Percentiles rank a stretch among this genome's conserved stretches.
Evolutionary conservation across 2,329 filamentous ascomycete genomes (phyloP).

Genomic region (Chaetomiaceae sp.): DNA sequence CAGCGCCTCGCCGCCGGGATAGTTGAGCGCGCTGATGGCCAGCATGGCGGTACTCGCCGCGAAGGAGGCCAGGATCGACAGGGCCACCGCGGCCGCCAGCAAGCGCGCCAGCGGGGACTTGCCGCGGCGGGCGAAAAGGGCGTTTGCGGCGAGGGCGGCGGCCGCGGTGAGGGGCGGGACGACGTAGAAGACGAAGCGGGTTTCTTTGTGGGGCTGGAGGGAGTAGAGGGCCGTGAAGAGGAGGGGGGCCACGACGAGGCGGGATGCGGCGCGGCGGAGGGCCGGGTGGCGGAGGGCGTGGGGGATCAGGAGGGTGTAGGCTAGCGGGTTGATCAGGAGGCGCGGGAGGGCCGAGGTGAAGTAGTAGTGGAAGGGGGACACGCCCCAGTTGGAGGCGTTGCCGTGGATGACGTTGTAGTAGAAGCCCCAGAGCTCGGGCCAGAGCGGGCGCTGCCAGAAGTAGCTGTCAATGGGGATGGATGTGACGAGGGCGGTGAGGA

Average conservation of each 20-base stretch:
- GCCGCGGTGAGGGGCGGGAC: conserved; percentile 76
- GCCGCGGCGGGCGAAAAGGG: conserved; percentile 60
- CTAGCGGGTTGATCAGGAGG: conserved; percentile 75
- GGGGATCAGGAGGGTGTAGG: conserved; percentile 51
- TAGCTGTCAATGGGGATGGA: conserved; percentile 81
- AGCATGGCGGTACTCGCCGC: conserved; percentile 63
- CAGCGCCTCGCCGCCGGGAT: conserved; percentile 83
- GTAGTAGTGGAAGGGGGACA: conserved; percentile 81
- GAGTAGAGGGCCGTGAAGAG: conserved; percentile 78
- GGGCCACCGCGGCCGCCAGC: conserved; percentile 50
- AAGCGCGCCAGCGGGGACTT: conserved; percentile 57
- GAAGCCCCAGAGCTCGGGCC: conserved; percentile 89
- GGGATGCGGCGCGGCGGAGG: conserved; percentile 40
- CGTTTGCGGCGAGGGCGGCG: conserved; percentile 68
- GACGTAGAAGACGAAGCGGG: conserved; percentile 88
- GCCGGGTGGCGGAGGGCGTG: conserved; percentile 48
- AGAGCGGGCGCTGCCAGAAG: conserved; percentile 84
- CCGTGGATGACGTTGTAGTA: conserved; percentile 86
- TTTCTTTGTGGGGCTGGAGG: conserved; percentile 89
- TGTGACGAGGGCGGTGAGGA: conserved; percentile 59
- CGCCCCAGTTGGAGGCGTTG: conserved; percentile 82
- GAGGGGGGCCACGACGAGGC: conserved; percentile 61
- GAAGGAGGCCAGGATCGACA: conserved; percentile 58
- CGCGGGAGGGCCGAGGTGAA: conserved; percentile 76
- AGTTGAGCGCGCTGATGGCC: conserved; percentile 80